phyloP scores from a whole-genome alignment of 768 basidiomycete genomes.

The Phanerodontia chrysosporium region DNA sequence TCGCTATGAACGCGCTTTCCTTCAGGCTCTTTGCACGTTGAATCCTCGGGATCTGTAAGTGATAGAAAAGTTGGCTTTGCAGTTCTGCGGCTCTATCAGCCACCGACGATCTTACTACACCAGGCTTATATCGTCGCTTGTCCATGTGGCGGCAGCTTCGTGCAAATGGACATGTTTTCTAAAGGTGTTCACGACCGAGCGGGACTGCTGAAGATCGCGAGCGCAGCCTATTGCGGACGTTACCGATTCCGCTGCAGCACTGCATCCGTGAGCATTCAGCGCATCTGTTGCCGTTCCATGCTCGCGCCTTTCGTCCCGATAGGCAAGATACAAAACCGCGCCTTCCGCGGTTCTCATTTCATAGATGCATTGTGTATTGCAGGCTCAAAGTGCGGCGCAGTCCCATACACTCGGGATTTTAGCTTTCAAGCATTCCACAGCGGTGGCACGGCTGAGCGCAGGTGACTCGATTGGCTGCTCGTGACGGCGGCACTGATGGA shows the following conservation, averaged over 20 bases:
- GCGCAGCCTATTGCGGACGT: background rate
- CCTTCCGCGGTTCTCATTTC: background rate
- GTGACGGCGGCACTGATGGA: background rate
- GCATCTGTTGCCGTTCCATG: background rate
- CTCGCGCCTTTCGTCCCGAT: too few species aligned
- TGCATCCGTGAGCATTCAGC: background rate
- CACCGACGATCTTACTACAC: background rate
- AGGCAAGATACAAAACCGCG: background rate
- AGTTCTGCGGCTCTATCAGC: background rate
- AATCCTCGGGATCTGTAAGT: background rate
- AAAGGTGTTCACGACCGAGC: too few species aligned
- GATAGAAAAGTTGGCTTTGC: background rate
- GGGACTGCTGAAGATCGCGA: background rate
- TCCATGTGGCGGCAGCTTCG: background rate
- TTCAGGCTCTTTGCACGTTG: background rate
- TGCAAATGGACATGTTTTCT: too few species aligned
- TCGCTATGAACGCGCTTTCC: background rate
- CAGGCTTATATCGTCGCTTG: background rate
- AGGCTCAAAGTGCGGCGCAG: background rate
- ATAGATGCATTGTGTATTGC: background rate
- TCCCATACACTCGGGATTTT: background rate
- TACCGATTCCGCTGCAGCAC: background rate
- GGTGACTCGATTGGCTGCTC: background rate
- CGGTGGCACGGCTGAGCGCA: background rate
- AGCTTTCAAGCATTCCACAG: background rate